phyloP scores from a whole-genome alignment of 2,329 filamentous ascomycete genomes.

The Colletotrichum sp. region DNA sequence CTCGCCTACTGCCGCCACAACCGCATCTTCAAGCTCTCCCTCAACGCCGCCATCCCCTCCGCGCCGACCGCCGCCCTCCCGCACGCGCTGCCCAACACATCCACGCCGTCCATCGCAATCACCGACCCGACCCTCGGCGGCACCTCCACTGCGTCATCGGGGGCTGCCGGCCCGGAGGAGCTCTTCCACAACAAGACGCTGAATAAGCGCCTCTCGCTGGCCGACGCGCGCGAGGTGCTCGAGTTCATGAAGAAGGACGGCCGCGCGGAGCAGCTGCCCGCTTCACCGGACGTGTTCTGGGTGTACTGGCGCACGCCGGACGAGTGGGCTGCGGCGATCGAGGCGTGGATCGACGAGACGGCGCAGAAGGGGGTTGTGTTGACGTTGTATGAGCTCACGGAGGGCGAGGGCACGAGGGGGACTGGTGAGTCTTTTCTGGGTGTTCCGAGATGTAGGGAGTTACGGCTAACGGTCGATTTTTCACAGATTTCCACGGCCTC shows the following conservation, averaged over 20 bases:
- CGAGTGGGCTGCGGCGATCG: slow-evolving; percentile 85
- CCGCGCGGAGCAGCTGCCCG: slow-evolving; percentile 68
- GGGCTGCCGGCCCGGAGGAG: slow-evolving; percentile 39
- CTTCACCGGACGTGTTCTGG: slow-evolving; percentile 63
- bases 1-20: slow-evolving; percentile 83
- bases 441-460: no score
- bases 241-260: slow-evolving; percentile 65
- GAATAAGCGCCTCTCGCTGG: slow-evolving; percentile 52
- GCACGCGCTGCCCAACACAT: slow-evolving; percentile 36
- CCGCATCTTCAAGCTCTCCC: slow-evolving; percentile 75
- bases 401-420: slow-evolving; percentile 80
- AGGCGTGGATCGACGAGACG: slow-evolving; percentile 84
- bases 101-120: slow-evolving; percentile 29
- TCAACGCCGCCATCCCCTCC: slow-evolving; percentile 60
- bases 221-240: slow-evolving; percentile 63
- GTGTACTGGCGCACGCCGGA: slow-evolving; percentile 87
- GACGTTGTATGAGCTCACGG: slow-evolving; percentile 88
- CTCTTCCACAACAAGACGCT: slow-evolving; percentile 65
- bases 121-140: slow-evolving; percentile 41
- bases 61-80: slow-evolving; percentile 40
- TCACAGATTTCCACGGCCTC: slow-evolving; percentile 85
- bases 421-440: slow-evolving; percentile 55
- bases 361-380: slow-evolving; percentile 88
- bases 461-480: slow-evolving; percentile 14
- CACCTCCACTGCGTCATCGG: slow-evolving; percentile 46